These are phyloP conservation scores for Nakaseomyces glabratus DNA, from an alignment of 1,139 yeast genomes.

Conservation along the genomic window DNA sequence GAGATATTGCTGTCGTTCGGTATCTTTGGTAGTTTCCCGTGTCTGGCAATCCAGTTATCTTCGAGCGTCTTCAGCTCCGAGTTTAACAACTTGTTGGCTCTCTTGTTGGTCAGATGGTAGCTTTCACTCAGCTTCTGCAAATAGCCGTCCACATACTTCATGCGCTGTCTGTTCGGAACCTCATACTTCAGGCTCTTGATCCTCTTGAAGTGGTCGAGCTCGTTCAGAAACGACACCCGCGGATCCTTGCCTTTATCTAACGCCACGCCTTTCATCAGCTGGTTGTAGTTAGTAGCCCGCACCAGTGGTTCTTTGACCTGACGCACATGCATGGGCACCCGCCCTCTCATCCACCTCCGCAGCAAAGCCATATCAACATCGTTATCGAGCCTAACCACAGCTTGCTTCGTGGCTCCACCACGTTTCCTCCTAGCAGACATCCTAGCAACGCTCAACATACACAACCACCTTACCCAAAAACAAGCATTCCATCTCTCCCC, in stretches of 20 bases:
- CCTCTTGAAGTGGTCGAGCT: constrained; percentile 1
- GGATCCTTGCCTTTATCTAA: neutral
- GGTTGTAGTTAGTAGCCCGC: constrained; percentile 2
- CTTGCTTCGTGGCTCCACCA: no score
- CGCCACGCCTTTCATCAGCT: constrained; percentile 1
- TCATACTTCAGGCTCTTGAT: neutral
- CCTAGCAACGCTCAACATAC: no score
- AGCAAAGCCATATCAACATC: constrained; percentile 8
- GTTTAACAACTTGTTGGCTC: constrained; percentile 2
- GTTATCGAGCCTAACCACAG: no score
- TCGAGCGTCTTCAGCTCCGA: constrained; percentile 1
- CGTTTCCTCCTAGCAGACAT: no score
- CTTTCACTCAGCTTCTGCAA: neutral
- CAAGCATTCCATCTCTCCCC: no score
- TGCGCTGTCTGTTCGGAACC: neutral
- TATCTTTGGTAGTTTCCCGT: constrained; percentile 6
- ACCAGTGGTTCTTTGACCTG: neutral
- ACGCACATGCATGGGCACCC: constrained; percentile 5
- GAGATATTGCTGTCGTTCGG: constrained; percentile 4
- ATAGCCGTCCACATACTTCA: constrained; percentile 1
- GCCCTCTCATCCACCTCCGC: constrained; percentile 8
- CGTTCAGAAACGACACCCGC: neutral
- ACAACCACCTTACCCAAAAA: no score
- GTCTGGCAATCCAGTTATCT: constrained; percentile 1
- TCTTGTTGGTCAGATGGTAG: neutral